Conservation (phyloP, 1,284 basidiomycete genomes). For the Psilocybe mexicana region DNA sequence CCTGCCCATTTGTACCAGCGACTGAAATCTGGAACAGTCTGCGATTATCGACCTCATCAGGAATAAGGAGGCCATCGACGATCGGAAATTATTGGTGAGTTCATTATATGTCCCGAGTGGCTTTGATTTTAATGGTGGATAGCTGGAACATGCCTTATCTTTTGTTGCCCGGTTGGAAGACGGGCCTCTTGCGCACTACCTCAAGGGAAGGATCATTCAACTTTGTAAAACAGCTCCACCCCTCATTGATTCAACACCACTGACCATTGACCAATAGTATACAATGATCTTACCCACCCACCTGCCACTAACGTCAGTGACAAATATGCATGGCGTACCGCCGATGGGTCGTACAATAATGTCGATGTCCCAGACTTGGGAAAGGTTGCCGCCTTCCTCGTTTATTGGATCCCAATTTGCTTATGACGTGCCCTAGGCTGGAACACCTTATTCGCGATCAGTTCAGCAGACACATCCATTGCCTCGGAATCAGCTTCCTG, state of each 20-base stretch:
- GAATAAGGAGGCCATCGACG: constrained; percentile 63
- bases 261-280: constrained; percentile 46
- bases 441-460: constrained; percentile 74
- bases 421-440: constrained; percentile 40
- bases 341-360: constrained; percentile 79
- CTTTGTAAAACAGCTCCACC: constrained; percentile 45
- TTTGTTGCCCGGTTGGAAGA: constrained; percentile 63
- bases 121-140: not conserved
- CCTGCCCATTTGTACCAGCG: not conserved
- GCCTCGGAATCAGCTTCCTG: constrained; percentile 68
- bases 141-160: constrained; percentile 71
- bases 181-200: constrained; percentile 42
- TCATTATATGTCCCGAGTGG: not conserved
- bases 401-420: not conserved
- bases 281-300: constrained; percentile 78
- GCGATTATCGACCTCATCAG: constrained; percentile 56
- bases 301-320: constrained; percentile 65
- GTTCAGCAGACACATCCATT: constrained; percentile 73
- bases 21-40: constrained; percentile 35
- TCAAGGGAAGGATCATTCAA: constrained; percentile 58
- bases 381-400: constrained; percentile 34
- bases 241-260: not conserved
- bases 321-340: constrained; percentile 63
- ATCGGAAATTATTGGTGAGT: constrained; percentile 48
- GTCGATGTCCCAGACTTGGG: constrained; percentile 70